These are phyloP conservation scores for Cladosporium sp. DNA, from an alignment of 2,329 filamentous ascomycete genomes.

Conservation along the genomic window DNA sequence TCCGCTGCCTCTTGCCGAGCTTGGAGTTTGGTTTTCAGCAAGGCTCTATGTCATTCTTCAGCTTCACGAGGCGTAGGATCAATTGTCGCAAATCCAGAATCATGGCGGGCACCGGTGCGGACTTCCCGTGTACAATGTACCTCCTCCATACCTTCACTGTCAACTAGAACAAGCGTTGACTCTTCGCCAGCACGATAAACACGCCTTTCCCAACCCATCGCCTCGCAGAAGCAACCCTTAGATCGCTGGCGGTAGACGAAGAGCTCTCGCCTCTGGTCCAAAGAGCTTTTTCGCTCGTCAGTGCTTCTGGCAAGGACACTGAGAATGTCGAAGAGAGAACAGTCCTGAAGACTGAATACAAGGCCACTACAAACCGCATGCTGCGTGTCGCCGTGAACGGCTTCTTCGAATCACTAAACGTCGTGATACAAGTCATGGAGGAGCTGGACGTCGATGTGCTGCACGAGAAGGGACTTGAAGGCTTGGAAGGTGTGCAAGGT, in stretches of 20 bases:
- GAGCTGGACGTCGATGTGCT: slow-evolving; percentile 84
- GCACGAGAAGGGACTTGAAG: slow-evolving; percentile 41
- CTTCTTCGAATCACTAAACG: slow-evolving; percentile 84
- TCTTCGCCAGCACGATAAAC: slow-evolving; percentile 60
- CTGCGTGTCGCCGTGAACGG: slow-evolving; percentile 92
- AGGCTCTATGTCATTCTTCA: too few species aligned
- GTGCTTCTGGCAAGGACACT: slow-evolving; percentile 6
- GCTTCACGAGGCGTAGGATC: too few species aligned
- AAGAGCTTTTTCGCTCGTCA: slow-evolving; percentile 60
- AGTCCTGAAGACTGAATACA: slow-evolving; percentile 71
- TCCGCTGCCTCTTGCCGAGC: too few species aligned
- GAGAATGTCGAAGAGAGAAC: slow-evolving; percentile 38
- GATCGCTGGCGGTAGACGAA: slow-evolving; percentile 75
- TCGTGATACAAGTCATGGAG: slow-evolving; percentile 86
- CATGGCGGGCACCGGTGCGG: slow-evolving; percentile 16
- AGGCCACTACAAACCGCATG: slow-evolving; percentile 92
- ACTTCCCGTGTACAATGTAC: slow-evolving; percentile 40
- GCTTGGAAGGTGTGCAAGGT: slow-evolving; percentile 37
- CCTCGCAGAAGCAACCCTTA: slow-evolving; percentile 71
- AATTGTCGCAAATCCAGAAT: background rate
- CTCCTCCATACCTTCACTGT: slow-evolving; percentile 1
- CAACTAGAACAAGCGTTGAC: background rate
- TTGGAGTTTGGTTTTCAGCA: too few species aligned
- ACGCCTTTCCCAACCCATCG: slow-evolving; percentile 78
- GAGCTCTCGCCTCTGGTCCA: slow-evolving; percentile 83